Evolutionary conservation across 176 grass and related monocot genomes (phyloP).

Genomic region (Oryza punctata): DNA sequence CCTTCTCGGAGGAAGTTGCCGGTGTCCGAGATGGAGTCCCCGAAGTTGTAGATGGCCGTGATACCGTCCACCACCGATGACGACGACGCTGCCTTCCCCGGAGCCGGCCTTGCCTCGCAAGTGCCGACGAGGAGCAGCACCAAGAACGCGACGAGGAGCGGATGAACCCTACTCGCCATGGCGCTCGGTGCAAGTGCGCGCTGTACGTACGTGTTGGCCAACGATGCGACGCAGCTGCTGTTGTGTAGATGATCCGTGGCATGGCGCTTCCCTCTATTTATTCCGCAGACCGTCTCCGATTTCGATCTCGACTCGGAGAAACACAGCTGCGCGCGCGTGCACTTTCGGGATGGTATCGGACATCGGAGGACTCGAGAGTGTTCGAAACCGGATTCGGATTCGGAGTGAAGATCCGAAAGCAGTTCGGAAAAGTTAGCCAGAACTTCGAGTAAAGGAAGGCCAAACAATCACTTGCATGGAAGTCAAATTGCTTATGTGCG

Average conservation of each 20-base stretch:
- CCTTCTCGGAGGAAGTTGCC: not conserved
- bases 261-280: not conserved
- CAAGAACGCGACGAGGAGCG: not conserved
- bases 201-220: not conserved
- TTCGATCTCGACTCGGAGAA: not conserved
- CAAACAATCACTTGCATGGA: too few species aligned
- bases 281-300: not conserved
- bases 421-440: not conserved
- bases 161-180: not conserved
- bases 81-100: too few species aligned
- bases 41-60: constrained; percentile 10
- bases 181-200: not conserved
- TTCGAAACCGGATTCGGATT: not conserved
- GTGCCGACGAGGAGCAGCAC: not conserved
- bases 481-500: not conserved
- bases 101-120: not conserved
- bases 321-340: not conserved
- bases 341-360: too few species aligned
- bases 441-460: too few species aligned
- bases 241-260: not conserved
- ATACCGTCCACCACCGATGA: not conserved
- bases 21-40: not conserved
- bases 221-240: not conserved
- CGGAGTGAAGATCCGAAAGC: not conserved
- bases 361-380: not conserved